A percentile compares a stretch with the other conserved stretches of the same genome.
Conservation (phyloP, 192 early-diverging fungal genomes). For the Diversispora epigaea region DNA sequence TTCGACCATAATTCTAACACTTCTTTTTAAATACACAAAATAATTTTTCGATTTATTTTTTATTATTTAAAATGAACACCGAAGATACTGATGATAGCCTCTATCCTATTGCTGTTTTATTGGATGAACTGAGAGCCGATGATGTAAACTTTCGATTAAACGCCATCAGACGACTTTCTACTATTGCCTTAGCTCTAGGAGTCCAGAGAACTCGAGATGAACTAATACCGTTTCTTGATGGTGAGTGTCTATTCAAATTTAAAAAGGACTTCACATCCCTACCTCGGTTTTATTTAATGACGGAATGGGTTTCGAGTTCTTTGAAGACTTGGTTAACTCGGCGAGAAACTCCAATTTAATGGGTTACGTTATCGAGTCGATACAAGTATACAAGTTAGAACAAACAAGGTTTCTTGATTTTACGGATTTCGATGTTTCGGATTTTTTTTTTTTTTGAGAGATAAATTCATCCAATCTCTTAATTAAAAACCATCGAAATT, state of each 20-base stretch:
- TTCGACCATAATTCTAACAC: too few relatives aligned
- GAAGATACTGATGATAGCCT: conserved; percentile 58
- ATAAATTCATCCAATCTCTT: too few relatives aligned
- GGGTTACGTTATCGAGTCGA: too few relatives aligned
- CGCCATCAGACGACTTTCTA: conserved; percentile 75
- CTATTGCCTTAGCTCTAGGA: conserved; percentile 92
- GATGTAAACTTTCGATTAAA: conserved; percentile 81
- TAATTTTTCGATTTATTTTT: not conserved
- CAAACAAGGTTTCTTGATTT: too few relatives aligned
- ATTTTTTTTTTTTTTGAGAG: too few relatives aligned
- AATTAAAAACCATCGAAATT: too few relatives aligned
- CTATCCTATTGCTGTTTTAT: conserved; percentile 86
- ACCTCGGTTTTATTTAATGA: not conserved
- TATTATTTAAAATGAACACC: conserved; percentile 37
- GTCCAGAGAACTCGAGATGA: conserved; percentile 92
- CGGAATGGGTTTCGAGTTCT: too few relatives aligned
- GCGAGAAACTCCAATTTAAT: too few relatives aligned
- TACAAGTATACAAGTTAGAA: too few relatives aligned
- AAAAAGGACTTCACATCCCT: not conserved
- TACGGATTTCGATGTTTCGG: too few relatives aligned
- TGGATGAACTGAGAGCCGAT: conserved; percentile 94
- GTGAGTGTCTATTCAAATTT: conserved; percentile 50
- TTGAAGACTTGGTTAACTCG: too few relatives aligned
- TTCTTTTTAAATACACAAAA: too few relatives aligned
- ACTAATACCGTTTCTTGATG: conserved; percentile 97